phyloP scores from a whole-genome alignment of 768 basidiomycete genomes.

The Gautieria morchelliformis region DNA sequence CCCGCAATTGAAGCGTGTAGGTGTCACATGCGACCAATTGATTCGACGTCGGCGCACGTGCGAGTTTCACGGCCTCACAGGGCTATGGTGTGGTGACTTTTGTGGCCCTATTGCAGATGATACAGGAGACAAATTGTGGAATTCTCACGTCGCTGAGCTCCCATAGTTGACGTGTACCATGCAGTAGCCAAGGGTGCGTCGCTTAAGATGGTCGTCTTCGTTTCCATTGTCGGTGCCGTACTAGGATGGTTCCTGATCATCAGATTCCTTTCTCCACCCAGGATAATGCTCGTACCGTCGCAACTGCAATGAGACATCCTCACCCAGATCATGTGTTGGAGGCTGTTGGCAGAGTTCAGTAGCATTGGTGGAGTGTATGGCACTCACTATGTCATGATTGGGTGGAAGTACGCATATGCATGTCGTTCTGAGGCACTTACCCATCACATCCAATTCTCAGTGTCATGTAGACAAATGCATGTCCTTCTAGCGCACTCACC shows the following conservation, averaged over 20 bases:
- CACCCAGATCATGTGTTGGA: conserved; percentile 68
- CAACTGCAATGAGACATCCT: conserved; percentile 45
- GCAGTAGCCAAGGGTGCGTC: conserved; percentile 42
- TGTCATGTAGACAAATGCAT: conserved; percentile 26
- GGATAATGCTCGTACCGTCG: conserved; percentile 46
- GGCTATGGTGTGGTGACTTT: neutral
- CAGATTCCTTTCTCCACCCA: conserved; percentile 67
- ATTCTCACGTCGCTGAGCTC: neutral
- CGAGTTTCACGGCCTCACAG: conserved; percentile 13
- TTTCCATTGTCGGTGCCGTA: conserved; percentile 62
- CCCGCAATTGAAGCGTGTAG: neutral
- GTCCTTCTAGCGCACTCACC: neutral
- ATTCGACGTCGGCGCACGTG: conserved; percentile 64
- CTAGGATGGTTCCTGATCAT: conserved; percentile 71
- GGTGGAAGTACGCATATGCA: too few relatives aligned
- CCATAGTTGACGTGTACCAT: neutral
- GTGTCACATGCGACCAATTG: conserved; percentile 13
- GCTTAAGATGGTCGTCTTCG: conserved; percentile 44
- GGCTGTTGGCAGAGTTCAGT: conserved; percentile 66
- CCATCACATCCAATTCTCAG: conserved; percentile 18
- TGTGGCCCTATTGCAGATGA: conserved; percentile 40
- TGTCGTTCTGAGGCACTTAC: neutral
- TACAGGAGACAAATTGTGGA: conserved; percentile 63
- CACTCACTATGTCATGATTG: too few relatives aligned
- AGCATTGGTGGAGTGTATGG: conserved; percentile 47